Conservation (phyloP, 805 yeast genomes). For the Ogataea thermomethanolica region DNA sequence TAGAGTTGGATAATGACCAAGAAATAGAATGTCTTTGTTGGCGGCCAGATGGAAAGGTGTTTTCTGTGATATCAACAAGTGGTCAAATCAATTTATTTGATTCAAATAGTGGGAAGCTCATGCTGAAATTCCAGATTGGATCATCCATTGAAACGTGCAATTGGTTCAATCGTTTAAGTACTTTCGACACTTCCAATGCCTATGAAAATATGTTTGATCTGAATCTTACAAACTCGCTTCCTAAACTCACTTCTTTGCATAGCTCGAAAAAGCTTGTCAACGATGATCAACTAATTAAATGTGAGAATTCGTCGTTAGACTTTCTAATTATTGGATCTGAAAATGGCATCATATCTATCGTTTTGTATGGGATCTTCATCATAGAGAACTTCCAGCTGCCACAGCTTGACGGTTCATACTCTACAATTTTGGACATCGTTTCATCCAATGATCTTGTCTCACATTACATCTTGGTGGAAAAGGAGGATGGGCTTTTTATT, state of each 20-base stretch:
- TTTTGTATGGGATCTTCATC: constrained; percentile 34
- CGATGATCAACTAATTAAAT: constrained; percentile 22
- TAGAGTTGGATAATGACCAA: constrained; percentile 22
- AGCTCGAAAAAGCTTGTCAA: constrained; percentile 21
- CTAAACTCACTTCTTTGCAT: constrained; percentile 23
- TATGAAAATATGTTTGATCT: constrained; percentile 21
- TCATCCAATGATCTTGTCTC: constrained; percentile 23
- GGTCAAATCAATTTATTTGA: constrained; percentile 29
- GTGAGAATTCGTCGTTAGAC: constrained; percentile 27
- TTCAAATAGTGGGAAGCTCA: constrained; percentile 28
- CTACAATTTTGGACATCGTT: constrained; percentile 15
- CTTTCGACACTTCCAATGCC: constrained; percentile 10
- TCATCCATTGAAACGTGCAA: constrained; percentile 15
- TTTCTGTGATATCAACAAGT: constrained; percentile 25
- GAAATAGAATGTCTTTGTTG: constrained; percentile 23
- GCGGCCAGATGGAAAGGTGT: constrained; percentile 33
- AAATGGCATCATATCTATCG: constrained; percentile 22
- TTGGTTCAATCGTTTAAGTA: constrained; percentile 22
- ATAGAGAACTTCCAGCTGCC: constrained; percentile 26
- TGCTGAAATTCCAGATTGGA: constrained; percentile 19
- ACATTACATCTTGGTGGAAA: constrained; percentile 26
- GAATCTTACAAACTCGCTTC: constrained; percentile 25
- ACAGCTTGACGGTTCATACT: constrained; percentile 14
- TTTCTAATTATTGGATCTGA: constrained; percentile 28
- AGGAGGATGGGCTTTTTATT: constrained; percentile 18